These are phyloP conservation scores for Drechslera avenae DNA, from an alignment of 2,329 filamentous ascomycete genomes.

Conservation along the genomic window DNA sequence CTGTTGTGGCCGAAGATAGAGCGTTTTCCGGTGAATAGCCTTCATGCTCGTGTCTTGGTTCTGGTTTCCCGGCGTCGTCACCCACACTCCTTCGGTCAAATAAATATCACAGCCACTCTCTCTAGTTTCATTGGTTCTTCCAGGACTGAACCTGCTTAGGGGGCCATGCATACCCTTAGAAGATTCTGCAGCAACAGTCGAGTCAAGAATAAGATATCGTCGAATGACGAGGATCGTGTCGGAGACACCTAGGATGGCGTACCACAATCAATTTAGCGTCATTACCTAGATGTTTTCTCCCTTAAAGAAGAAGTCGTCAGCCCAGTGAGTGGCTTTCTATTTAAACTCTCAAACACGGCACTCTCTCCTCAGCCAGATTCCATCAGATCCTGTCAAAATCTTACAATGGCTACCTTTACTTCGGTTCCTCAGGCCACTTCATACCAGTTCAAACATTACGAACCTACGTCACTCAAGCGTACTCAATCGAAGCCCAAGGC, in stretches of 20 bases:
- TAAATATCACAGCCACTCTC: conserved; percentile 6
- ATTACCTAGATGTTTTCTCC: conserved; percentile 1
- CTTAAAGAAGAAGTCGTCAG: conserved; percentile 2
- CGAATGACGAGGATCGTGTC: not conserved
- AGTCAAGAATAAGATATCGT: not conserved
- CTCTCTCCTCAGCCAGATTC: not conserved
- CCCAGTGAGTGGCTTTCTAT: not conserved
- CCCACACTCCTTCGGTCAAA: conserved; percentile 6
- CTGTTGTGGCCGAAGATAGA: conserved; percentile 3
- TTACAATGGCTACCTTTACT: conserved; percentile 7
- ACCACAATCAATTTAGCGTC: conserved; percentile 3
- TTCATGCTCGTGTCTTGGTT: conserved; percentile 8
- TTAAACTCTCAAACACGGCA: not conserved
- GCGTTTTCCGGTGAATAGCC: conserved; percentile 5
- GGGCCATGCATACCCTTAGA: conserved; percentile 2
- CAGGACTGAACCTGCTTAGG: not conserved
- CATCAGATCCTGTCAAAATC: conserved; percentile 3
- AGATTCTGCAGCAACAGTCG: not conserved
- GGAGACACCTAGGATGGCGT: not conserved
- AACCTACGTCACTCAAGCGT: not conserved
- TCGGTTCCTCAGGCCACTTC: not conserved
- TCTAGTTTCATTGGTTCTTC: conserved; percentile 7
- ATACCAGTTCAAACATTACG: not conserved
- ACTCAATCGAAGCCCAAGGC: conserved; percentile 1
- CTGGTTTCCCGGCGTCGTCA: conserved; percentile 1